phyloP scores from a whole-genome alignment of 164 flowering plant genomes.

The Kingdonia uniflora region DNA sequence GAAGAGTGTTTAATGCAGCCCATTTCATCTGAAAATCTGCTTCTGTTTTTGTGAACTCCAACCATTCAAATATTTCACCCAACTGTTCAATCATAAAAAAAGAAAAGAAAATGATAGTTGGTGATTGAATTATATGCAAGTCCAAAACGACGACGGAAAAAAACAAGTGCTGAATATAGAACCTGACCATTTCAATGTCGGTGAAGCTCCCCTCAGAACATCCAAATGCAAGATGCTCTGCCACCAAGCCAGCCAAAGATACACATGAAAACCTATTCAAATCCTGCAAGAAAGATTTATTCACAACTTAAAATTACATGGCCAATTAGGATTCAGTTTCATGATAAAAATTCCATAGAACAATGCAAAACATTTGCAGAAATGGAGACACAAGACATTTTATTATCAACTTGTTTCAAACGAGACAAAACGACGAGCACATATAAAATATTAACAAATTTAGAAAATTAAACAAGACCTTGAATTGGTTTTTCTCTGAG shows the following conservation, averaged over 20 bases:
- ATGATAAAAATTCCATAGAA: too few relatives aligned
- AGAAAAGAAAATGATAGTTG: too few relatives aligned
- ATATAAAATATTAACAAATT: too few relatives aligned
- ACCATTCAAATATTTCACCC: constrained; percentile 47
- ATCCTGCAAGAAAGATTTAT: constrained; percentile 25
- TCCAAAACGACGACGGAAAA: background rate
- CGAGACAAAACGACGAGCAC: too few relatives aligned
- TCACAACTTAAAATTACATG: too few relatives aligned
- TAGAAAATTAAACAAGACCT: too few relatives aligned
- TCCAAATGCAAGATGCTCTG: constrained; percentile 77
- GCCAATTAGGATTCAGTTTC: too few relatives aligned
- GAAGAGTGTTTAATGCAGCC: constrained; percentile 71
- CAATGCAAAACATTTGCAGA: too few relatives aligned
- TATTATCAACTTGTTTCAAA: too few relatives aligned
- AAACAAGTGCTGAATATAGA: too few relatives aligned
- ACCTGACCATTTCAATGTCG: constrained; percentile 64
- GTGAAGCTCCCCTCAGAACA: constrained; percentile 76
- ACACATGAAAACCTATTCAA: constrained; percentile 78
- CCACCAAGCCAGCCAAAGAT: constrained; percentile 83
- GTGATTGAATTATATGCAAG: background rate
- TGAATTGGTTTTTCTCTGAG: too few relatives aligned
- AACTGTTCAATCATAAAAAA: constrained; percentile 27
- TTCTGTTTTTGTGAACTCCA: constrained; percentile 82
- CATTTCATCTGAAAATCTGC: constrained; percentile 91
- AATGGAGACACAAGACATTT: too few relatives aligned